These are phyloP conservation scores for Neofusicoccum umdonicola DNA, from an alignment of 2,329 filamentous ascomycete genomes.

Conservation along the genomic window DNA sequence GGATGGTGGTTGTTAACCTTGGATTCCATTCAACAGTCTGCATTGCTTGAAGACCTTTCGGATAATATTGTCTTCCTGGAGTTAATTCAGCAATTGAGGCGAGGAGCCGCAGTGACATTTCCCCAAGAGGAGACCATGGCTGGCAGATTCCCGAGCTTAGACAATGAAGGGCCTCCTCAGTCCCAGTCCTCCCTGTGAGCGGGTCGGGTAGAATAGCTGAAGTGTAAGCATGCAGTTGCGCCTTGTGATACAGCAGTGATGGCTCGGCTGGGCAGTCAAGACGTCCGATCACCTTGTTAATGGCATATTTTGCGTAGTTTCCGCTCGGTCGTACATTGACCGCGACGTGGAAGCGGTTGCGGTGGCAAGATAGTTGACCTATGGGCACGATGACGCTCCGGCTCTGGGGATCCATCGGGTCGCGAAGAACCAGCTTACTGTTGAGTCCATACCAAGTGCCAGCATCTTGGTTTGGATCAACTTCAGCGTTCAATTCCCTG, in stretches of 20 bases:
- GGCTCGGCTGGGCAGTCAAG: slow-evolving; percentile 60
- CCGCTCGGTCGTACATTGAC: slow-evolving; percentile 39
- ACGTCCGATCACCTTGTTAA: slow-evolving; percentile 56
- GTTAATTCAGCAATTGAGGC: slow-evolving; percentile 34
- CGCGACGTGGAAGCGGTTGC: slow-evolving; percentile 43
- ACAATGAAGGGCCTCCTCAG: slow-evolving; percentile 56
- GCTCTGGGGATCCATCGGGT: slow-evolving; percentile 37
- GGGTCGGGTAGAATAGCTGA: slow-evolving; percentile 58
- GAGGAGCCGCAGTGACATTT: slow-evolving; percentile 18
- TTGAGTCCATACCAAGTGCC: slow-evolving; percentile 60
- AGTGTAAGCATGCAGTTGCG: slow-evolving; percentile 59
- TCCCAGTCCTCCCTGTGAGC: slow-evolving; percentile 59
- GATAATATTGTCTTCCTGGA: slow-evolving; percentile 36
- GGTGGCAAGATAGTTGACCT: slow-evolving; percentile 35
- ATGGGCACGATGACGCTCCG: slow-evolving; percentile 57
- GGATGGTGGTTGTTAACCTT: slow-evolving; percentile 25
- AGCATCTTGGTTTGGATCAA: slow-evolving; percentile 53
- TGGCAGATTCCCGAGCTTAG: slow-evolving; percentile 52
- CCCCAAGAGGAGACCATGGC: slow-evolving; percentile 28
- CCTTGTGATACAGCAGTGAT: slow-evolving; percentile 55
- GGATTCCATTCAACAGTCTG: slow-evolving; percentile 32
- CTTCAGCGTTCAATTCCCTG: slow-evolving; percentile 48
- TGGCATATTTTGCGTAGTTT: slow-evolving; percentile 50
- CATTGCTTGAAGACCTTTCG: slow-evolving; percentile 27
- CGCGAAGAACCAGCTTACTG: slow-evolving; percentile 58